Percentiles rank a stretch among this genome's conserved stretches.
These are phyloP conservation scores for Cytospora piceae DNA, from an alignment of 2,329 filamentous ascomycete species.

Conservation along the genomic window DNA sequence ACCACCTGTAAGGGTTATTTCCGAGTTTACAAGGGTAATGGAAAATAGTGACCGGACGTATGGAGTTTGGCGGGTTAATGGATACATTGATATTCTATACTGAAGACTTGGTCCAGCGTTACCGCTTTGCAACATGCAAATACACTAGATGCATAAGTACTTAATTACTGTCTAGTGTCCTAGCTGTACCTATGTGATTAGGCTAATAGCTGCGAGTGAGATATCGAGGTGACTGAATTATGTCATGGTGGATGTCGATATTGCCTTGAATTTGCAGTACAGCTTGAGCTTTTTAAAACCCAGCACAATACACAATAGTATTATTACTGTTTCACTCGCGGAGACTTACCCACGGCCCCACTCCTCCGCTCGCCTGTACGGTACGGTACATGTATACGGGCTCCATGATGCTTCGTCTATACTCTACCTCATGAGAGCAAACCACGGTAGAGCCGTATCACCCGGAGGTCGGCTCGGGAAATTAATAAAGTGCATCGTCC, in stretches of 20 bases:
- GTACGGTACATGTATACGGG: background rate
- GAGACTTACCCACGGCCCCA: background rate
- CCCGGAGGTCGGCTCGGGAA: background rate
- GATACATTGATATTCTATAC: background rate
- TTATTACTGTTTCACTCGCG: background rate
- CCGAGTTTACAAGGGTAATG: background rate
- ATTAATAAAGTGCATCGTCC: background rate
- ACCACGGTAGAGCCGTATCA: background rate
- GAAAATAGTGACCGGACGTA: background rate
- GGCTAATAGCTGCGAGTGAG: background rate
- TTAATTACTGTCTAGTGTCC: too few species aligned
- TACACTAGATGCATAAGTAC: too few species aligned
- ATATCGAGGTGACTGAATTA: background rate
- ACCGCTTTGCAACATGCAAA: background rate
- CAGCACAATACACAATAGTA: background rate
- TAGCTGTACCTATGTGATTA: too few species aligned
- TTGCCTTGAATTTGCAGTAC: background rate
- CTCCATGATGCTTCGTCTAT: background rate
- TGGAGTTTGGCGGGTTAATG: background rate
- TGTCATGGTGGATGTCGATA: background rate
- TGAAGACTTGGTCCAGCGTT: background rate
- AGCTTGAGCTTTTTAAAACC: background rate
- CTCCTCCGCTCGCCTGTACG: background rate
- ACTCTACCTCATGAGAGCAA: background rate
- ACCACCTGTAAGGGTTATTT: constrained; percentile 35